These are phyloP conservation scores for Danielia reshetovae DNA, from an alignment of 805 yeast genomes.

Conservation along the genomic window DNA sequence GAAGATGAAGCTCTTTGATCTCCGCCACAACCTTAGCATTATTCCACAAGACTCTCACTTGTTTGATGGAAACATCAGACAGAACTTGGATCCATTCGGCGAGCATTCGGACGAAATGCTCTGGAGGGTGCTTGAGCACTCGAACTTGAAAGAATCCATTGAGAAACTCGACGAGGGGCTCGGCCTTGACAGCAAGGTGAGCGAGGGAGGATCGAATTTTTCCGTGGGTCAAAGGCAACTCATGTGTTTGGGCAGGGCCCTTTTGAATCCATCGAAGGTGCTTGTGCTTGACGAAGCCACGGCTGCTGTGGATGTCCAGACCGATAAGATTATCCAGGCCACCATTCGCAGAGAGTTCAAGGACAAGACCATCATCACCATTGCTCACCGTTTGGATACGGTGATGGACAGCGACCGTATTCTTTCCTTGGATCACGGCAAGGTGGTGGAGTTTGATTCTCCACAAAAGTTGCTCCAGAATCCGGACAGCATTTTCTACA, in stretches of 20 bases:
- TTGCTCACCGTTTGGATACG: constrained; percentile 27
- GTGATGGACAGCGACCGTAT: constrained; percentile 26
- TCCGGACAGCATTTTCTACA: constrained; percentile 44
- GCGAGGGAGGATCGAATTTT: constrained; percentile 24
- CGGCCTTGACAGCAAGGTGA: constrained; percentile 17
- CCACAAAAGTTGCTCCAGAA: constrained; percentile 49
- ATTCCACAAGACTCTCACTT: constrained; percentile 27
- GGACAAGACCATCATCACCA: constrained; percentile 24
- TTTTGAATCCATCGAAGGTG: constrained; percentile 15
- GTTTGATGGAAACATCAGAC: constrained; percentile 22
- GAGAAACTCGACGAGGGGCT: constrained; percentile 14
- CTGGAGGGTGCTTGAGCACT: constrained; percentile 21
- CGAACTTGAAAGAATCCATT: constrained; percentile 18
- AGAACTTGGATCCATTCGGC: constrained; percentile 64
- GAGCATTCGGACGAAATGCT: constrained; percentile 20
- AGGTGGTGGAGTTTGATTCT: constrained; percentile 20
- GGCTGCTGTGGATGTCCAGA: constrained; percentile 22
- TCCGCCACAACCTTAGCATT: constrained; percentile 21
- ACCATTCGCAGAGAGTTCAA: constrained; percentile 23
- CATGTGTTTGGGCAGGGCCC: constrained; percentile 23
- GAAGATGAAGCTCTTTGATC: constrained; percentile 15
- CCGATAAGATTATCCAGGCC: constrained; percentile 25
- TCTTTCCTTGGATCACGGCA: constrained; percentile 21
- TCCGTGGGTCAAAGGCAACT: constrained; percentile 24
- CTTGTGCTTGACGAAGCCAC: constrained; percentile 25